These are phyloP conservation scores for Pseudogymnoascus destructans DNA, from an alignment of 2,329 filamentous ascomycete genomes.

Conservation along the genomic window DNA sequence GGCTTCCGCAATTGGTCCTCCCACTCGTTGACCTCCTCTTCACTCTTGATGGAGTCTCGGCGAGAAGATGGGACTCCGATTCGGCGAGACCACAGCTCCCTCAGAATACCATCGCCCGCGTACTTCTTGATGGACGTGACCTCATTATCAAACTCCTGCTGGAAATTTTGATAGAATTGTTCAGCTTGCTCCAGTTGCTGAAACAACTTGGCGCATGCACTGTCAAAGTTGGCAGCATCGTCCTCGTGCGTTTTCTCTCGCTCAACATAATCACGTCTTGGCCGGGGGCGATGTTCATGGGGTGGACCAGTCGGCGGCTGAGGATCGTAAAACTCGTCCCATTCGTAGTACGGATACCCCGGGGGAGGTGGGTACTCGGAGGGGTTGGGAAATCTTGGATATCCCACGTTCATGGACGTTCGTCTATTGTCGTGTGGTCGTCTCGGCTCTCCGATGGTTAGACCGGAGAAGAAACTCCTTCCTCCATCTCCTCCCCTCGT, in stretches of 20 bases:
- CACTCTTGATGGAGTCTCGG: conserved; percentile 2
- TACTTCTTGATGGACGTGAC: conserved; percentile 14
- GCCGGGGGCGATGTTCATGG: background rate
- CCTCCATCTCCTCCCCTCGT: background rate
- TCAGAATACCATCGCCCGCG: conserved; percentile 12
- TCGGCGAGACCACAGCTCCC: conserved; percentile 15
- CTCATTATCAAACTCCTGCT: conserved; percentile 16
- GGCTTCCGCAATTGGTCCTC: background rate
- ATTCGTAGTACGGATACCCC: background rate
- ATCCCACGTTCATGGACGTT: background rate
- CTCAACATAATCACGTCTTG: background rate
- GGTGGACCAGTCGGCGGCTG: background rate
- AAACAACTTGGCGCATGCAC: conserved; percentile 11
- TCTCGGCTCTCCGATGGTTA: background rate
- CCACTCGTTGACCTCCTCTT: background rate
- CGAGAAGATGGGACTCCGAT: conserved; percentile 14
- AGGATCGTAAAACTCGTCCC: background rate
- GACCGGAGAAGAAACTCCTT: background rate
- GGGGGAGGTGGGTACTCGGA: background rate
- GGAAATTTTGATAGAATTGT: conserved; percentile 17
- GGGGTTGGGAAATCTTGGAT: background rate
- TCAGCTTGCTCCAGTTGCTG: conserved; percentile 15
- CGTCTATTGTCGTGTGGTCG: background rate
- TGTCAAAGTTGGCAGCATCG: background rate
- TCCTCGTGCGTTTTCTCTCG: background rate